Evolutionary conservation across 805 yeast species (phyloP).

Genomic region (Cyberlindnera amylophila): DNA sequence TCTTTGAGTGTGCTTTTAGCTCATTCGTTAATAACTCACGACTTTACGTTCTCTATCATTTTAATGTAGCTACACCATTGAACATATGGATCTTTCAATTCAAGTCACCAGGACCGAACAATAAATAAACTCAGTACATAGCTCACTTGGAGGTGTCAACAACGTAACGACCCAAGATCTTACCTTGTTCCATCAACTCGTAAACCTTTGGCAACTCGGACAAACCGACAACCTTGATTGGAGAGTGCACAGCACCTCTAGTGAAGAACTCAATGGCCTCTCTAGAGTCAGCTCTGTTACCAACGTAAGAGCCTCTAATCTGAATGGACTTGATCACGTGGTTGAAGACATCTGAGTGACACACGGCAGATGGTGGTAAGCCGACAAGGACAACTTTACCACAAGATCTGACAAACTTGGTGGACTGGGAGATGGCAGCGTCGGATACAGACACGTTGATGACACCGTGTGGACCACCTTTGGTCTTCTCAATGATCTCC

Average conservation of each 20-base stretch:
- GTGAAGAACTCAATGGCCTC: slow-evolving; percentile 70
- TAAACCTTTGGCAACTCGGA: slow-evolving; percentile 50
- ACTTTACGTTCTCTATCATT: slow-evolving; percentile 1
- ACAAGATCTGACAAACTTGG: slow-evolving; percentile 52
- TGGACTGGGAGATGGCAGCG: slow-evolving; percentile 56
- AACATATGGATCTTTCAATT: no score
- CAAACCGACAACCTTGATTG: slow-evolving; percentile 55
- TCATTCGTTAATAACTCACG: slow-evolving; percentile 2
- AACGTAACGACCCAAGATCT: slow-evolving; percentile 62
- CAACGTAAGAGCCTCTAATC: slow-evolving; percentile 80
- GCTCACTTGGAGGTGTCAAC: slow-evolving; percentile 48
- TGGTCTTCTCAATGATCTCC: slow-evolving; percentile 50
- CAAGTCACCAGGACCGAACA: not conserved
- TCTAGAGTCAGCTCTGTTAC: slow-evolving; percentile 80
- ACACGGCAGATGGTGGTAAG: slow-evolving; percentile 73
- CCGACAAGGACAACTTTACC: slow-evolving; percentile 74
- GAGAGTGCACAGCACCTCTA: slow-evolving; percentile 63
- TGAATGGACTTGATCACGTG: slow-evolving; percentile 67
- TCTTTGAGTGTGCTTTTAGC: not conserved
- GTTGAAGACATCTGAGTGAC: slow-evolving; percentile 61
- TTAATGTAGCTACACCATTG: no score
- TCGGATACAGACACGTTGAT: slow-evolving; percentile 69
- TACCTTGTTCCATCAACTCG: slow-evolving; percentile 58
- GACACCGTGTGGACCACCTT: slow-evolving; percentile 72
- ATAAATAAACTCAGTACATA: not conserved